Evolutionary conservation across 1,284 basidiomycete species (phyloP), one percentile per base, ranked within the genome.

Genomic region (Moesziomyces sp.): DNA sequence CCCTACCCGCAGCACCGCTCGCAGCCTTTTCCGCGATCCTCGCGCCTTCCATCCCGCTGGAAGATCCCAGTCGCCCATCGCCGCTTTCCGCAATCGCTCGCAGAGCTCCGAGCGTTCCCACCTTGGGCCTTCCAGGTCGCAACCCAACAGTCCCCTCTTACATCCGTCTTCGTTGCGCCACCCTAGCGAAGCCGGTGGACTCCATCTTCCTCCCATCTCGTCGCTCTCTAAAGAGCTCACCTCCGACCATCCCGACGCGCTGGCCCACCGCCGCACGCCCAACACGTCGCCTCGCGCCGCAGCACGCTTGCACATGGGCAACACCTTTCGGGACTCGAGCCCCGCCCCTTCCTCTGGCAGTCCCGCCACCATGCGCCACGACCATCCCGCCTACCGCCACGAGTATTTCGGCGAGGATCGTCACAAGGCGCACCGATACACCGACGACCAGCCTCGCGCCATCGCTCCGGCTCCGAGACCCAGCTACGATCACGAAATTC

Each of bases 21-120:
- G 70, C 46, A 73, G 70, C 24, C 70, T 73, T 35, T 73, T 73
- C 35, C 59, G 70, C 48, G 70, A 73, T 46, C 70, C 70, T 40
- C 56, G 70, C 3, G 26, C 70, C 30, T 64, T 73, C 44, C 59
- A 73, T 23, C 58, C 69, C 7, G 55, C 70, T 44, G 70, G 70
- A 21, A 47, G 70, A 40, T 73, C 70, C 11, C 70, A 73, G 38
- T 73, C 70, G 18, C 70, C 70, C 46, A 67, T 67, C 42, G 63
- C 70, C 24, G 64, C 70, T 10, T 64, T 67, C 34, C 64, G 59
- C 21, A 66, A 67, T 18, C 70, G 70, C 14, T 73, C 70, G 10
- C 64, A 63, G 50, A 73, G 70, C 57, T 67, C 70, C 16, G 70
- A 73, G 23, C 42, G 70, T 16, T 61, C 70, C 43, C 56, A 60